These are phyloP conservation scores for Podaxis rugospora DNA, from an alignment of 768 basidiomycete species.

Conservation along the genomic window DNA sequence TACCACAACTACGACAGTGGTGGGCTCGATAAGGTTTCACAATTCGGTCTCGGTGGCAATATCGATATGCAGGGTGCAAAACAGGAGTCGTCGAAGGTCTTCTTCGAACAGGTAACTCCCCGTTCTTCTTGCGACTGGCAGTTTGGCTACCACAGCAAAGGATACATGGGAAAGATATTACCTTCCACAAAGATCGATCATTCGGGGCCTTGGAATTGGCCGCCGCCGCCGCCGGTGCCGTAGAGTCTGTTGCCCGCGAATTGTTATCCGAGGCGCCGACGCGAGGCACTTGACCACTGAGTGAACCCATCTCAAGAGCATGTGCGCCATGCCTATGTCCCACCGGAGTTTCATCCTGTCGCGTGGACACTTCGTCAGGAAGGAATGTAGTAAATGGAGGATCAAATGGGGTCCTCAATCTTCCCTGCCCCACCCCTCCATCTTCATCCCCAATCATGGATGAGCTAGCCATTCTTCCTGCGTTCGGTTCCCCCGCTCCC, in stretches of 20 bases:
- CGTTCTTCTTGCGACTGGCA: conserved; percentile 5
- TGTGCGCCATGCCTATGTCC: not conserved
- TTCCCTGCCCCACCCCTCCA: conserved; percentile 10
- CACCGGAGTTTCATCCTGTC: not conserved
- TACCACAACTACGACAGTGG: conserved; percentile 82
- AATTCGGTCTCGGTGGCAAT: conserved; percentile 58
- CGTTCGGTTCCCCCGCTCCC: not conserved
- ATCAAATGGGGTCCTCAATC: conserved; percentile 3
- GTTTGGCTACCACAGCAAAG: not conserved
- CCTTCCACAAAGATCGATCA: not conserved
- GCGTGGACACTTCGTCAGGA: not conserved
- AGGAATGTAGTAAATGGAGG: conserved; percentile 2
- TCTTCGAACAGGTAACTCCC: conserved; percentile 23
- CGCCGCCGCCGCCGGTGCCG: not conserved
- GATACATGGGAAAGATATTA: conserved; percentile 8
- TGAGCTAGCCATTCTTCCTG: not conserved
- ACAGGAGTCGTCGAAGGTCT: conserved; percentile 35
- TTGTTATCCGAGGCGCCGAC: not conserved
- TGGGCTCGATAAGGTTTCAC: conserved; percentile 74
- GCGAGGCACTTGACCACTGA: not conserved
- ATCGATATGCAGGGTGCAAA: conserved; percentile 60
- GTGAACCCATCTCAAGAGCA: not conserved
- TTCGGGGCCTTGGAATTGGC: not conserved
- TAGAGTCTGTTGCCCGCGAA: not conserved
- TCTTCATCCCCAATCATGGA: not conserved